A percentile compares a stretch with the other conserved stretches of the same genome.
These are phyloP conservation scores for Strobilomyces echinocephalus DNA, from an alignment of 768 basidiomycete genomes.

Conservation along the genomic window DNA sequence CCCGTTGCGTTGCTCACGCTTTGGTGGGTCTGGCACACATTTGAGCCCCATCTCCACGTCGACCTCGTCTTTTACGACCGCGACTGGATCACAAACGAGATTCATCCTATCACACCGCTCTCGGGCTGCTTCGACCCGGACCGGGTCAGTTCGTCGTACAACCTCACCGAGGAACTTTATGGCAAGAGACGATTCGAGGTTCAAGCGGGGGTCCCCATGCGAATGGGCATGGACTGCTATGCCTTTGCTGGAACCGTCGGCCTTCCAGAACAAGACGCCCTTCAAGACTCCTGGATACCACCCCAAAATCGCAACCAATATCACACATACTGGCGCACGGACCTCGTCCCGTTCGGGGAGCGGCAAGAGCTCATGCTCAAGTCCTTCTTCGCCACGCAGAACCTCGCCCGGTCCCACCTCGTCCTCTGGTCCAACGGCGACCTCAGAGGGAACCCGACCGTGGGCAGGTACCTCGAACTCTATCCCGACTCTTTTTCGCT, in stretches of 20 bases:
- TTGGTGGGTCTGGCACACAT: constrained; percentile 46
- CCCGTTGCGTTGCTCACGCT: constrained; percentile 28
- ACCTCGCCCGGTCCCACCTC: constrained; percentile 56
- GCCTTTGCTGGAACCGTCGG: constrained; percentile 81
- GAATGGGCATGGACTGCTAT: constrained; percentile 85
- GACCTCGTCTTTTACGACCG: constrained; percentile 78
- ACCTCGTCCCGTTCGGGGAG: constrained; percentile 74
- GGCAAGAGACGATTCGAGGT: constrained; percentile 65
- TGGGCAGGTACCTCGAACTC: constrained; percentile 54
- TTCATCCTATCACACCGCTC: constrained; percentile 60
- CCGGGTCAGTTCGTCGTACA: constrained; percentile 61
- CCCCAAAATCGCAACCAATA: constrained; percentile 55
- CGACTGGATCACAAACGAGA: constrained; percentile 70
- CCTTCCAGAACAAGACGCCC: constrained; percentile 33
- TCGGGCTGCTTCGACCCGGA: constrained; percentile 69
- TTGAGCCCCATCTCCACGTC: constrained; percentile 68
- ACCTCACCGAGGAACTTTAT: constrained; percentile 57
- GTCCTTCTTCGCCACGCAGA: constrained; percentile 92
- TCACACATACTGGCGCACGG: constrained; percentile 93
- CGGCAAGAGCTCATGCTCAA: constrained; percentile 90
- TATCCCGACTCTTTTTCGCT: constrained; percentile 67
- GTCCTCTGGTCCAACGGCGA: constrained; percentile 93
- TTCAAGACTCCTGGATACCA: constrained; percentile 37
- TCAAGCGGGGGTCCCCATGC: constrained; percentile 75
- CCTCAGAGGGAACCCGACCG: constrained; percentile 48